Evolutionary conservation across 2,329 filamentous ascomycete species (phyloP), one percentile per base, ranked within the genome.

Genomic region (Fonsecaea multimorphosa): DNA sequence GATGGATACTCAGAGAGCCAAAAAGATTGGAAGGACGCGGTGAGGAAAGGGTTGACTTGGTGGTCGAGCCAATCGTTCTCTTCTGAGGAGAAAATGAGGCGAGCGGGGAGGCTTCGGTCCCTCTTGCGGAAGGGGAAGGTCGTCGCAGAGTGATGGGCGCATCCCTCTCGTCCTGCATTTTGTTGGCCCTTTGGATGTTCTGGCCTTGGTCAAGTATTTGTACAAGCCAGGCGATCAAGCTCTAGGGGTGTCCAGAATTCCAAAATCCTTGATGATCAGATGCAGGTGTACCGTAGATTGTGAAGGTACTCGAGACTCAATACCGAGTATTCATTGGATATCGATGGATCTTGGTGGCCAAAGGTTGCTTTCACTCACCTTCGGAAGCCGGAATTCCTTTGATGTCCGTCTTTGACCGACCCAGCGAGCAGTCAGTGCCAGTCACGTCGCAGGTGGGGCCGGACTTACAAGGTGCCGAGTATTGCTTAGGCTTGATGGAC

Each of bases 391-490:
- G n/a, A 49, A 8, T 49, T 24, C 19, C 44, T 9, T 14, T 24
- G 44, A 49, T 49, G 19, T 49, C 44, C 44, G 44, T 49, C 44
- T 49, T 49, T 49, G 44, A 22, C 44, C 44, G 44, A 12, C 19
- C 9, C n/a, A 4, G 32, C n/a, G n/a, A n/a, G n/a, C n/a, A n/a
- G n/a, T n/a, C n/a, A n/a, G n/a, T n/a, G n/a, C n/a, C n/a, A n/a
- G n/a, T n/a, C 44, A 49, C 6, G 44, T 24, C 19, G 16, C 6
- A 49, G 24, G 1, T 24, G 19, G 19, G 22, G 3, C 7, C 44
- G 19, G 44, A 24, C 44, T 24, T 49, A 40, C 29, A 9, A 49
- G 9, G 44, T 24, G 4, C n/a, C 44, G 11, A 46, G 40, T 46
- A 9, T 31, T 31, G 5, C 6, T 34, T n/a, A n/a, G n/a, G n/a